phyloP scores from a whole-genome alignment of 306 rosid genomes.

The Castanopsis chinensis region DNA sequence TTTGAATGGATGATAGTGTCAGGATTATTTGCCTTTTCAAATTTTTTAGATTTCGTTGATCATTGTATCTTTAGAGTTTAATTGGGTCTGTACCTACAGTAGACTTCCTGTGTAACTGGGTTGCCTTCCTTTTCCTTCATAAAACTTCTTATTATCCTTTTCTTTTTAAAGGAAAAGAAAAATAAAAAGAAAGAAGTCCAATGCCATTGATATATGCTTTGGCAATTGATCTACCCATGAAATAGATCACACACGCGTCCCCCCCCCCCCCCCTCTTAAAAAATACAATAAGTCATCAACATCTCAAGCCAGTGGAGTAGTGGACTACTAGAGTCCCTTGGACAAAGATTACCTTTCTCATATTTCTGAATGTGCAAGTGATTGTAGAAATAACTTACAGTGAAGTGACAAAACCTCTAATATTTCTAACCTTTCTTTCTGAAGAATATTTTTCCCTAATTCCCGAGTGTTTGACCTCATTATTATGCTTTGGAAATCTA shows the following conservation, averaged over 20 bases:
- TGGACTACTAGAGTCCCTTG: not conserved
- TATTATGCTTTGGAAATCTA: no score
- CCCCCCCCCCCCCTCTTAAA: not conserved
- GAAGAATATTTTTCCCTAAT: not conserved
- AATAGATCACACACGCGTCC: not conserved
- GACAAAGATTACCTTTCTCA: not conserved
- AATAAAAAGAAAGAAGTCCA: not conserved
- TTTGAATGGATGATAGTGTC: no score
- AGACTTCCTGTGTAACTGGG: no score
- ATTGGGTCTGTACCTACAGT: no score
- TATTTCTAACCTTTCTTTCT: not conserved
- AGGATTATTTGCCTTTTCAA: no score
- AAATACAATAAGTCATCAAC: not conserved
- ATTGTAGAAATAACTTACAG: not conserved
- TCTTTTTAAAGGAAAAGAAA: no score
- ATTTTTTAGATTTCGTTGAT: no score
- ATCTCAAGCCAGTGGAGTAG: not conserved
- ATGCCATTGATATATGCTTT: not conserved
- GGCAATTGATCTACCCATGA: not conserved
- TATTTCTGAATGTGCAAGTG: not conserved
- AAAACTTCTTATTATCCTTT: no score
- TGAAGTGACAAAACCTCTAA: not conserved
- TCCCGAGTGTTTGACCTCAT: not conserved
- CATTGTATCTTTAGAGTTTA: no score
- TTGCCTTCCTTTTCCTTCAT: not conserved